These are phyloP conservation scores for Nakaseomyces glabratus DNA, from an alignment of 1,139 yeast genomes.

Conservation along the genomic window DNA sequence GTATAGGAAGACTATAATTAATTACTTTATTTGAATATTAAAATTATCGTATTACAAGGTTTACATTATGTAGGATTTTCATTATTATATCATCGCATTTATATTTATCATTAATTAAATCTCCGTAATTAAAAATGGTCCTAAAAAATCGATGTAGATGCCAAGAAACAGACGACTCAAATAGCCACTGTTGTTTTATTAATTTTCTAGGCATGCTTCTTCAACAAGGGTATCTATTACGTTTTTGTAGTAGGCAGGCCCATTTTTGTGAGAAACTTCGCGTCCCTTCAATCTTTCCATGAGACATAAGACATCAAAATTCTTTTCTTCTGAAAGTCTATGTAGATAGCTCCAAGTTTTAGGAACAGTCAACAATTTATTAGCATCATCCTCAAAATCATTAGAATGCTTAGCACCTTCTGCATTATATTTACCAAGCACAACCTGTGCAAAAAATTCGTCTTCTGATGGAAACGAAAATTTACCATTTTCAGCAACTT, in stretches of 20 bases:
- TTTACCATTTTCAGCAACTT: slow-evolving; percentile 5
- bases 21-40: no score
- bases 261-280: slow-evolving; percentile 6
- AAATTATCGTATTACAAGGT: no score
- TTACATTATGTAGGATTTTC: no score
- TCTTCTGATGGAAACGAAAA: slow-evolving; percentile 26
- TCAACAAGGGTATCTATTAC: slow-evolving; percentile 2
- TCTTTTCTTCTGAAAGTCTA: slow-evolving; percentile 5
- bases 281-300: slow-evolving; percentile 7
- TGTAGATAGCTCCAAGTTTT: slow-evolving; percentile 8
- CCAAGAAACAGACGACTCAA: no score
- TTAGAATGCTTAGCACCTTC: background rate
- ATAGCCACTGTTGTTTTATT: background rate
- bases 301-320: slow-evolving; percentile 6
- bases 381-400: background rate
- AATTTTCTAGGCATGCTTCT: background rate
- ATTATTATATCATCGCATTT: no score
- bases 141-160: no score
- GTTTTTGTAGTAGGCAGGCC: slow-evolving; percentile 7
- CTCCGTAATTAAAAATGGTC: no score
- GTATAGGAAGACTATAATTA: no score
- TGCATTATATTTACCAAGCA: slow-evolving; percentile 6
- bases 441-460: slow-evolving; percentile 15
- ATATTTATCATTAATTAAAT: no score
- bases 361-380: slow-evolving; percentile 5